These are phyloP conservation scores for Malus hybrid DNA, from an alignment of 331 rosid species.

Conservation along the genomic window DNA sequence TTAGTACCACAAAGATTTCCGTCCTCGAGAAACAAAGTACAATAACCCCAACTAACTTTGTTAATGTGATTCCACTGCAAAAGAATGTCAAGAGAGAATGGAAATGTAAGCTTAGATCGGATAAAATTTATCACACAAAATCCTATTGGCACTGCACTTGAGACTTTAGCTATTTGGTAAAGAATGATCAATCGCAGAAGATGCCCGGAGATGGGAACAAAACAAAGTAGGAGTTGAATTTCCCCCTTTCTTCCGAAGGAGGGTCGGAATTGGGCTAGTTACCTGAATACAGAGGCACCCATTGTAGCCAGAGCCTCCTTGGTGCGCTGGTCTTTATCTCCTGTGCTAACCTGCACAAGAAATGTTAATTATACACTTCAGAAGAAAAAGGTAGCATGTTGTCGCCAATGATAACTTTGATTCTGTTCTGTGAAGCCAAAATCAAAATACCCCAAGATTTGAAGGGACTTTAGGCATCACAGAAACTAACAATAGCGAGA, in stretches of 20 bases:
- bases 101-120: not conserved
- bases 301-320: conserved; percentile 89
- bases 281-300: conserved; percentile 99
- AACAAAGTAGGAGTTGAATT: not conserved
- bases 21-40: conserved; percentile 96
- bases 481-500: not conserved
- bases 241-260: not conserved
- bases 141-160: not conserved
- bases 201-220: not conserved
- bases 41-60: conserved; percentile 91
- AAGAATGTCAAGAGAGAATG: not conserved
- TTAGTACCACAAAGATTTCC: conserved; percentile 92
- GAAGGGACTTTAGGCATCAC: not conserved
- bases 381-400: not conserved
- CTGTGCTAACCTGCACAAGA: conserved; percentile 61
- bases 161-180: not conserved
- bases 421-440: not conserved
- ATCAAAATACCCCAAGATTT: not conserved
- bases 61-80: conserved; percentile 89
- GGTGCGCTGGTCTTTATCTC: conserved; percentile 69
- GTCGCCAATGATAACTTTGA: not conserved
- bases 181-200: not conserved
- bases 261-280: not conserved
- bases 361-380: not conserved
- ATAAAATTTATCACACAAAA: not conserved